Evolutionary conservation across 2,329 filamentous ascomycete genomes (phyloP).

Genomic region (Beauveria sp.): DNA sequence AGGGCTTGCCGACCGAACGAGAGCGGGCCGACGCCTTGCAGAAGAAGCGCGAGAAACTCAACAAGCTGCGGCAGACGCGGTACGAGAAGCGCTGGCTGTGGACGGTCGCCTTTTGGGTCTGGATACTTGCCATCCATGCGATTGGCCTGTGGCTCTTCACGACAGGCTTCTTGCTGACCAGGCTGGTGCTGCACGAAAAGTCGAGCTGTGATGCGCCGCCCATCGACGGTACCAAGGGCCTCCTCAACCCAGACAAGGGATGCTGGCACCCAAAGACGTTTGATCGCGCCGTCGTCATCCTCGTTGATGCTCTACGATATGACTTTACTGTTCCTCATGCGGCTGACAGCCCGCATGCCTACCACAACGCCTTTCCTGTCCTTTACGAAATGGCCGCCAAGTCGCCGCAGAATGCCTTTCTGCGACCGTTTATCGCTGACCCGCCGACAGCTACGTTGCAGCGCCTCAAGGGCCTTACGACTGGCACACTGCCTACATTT

Average conservation of each 20-base stretch:
- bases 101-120: conserved; percentile 60
- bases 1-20: conserved; percentile 24
- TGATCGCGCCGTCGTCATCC: conserved; percentile 79
- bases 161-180: conserved; percentile 86
- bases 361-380: conserved; percentile 82
- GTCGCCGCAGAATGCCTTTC: conserved; percentile 73
- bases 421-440: conserved; percentile 93
- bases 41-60: conserved; percentile 38
- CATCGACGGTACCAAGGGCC: conserved; percentile 39
- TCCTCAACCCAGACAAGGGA: conserved; percentile 49
- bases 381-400: conserved; percentile 73
- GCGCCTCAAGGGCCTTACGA: conserved; percentile 86
- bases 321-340: conserved; percentile 82
- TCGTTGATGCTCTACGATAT: conserved; percentile 92
- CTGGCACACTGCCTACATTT: conserved; percentile 90
- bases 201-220: conserved; percentile 65
- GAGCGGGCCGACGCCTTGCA: conserved; percentile 33
- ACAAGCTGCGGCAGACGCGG: conserved; percentile 37
- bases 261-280: conserved; percentile 98
- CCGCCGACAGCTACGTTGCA: conserved; percentile 92
- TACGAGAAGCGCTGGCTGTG: conserved; percentile 49
- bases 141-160: conserved; percentile 88
- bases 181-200: conserved; percentile 70
- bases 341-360: conserved; percentile 38
- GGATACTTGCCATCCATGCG: conserved; percentile 66